Percentiles rank a stretch among this genome's conserved stretches.
These are phyloP conservation scores for Cordyceps farinosa DNA, from an alignment of 2,329 filamentous ascomycete genomes.

Conservation along the genomic window DNA sequence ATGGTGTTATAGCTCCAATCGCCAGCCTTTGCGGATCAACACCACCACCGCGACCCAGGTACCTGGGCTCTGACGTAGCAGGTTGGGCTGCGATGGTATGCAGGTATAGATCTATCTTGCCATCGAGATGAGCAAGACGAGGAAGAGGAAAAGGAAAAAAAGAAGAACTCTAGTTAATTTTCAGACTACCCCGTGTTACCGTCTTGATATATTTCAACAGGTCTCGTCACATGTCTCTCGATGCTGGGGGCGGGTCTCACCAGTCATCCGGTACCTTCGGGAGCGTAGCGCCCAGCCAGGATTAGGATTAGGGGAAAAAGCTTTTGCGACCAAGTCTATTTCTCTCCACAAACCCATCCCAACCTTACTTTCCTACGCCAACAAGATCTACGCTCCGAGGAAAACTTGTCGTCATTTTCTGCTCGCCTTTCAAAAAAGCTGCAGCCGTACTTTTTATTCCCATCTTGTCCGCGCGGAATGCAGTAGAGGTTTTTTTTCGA, in stretches of 20 bases:
- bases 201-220: background rate
- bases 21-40: background rate
- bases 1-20: background rate
- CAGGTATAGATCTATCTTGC: background rate
- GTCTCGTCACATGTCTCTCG: conserved; percentile 3
- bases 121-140: background rate
- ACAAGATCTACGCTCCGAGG: background rate
- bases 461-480: background rate
- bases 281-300: background rate
- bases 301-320: conserved; percentile 7
- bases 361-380: background rate
- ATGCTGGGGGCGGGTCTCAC: conserved; percentile 8
- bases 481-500: background rate
- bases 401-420: background rate
- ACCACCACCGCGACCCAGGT: background rate
- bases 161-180: too few species aligned
- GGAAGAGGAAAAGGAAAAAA: too few species aligned
- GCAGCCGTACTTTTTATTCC: background rate
- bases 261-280: conserved; percentile 9
- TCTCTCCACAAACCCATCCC: conserved; percentile 9
- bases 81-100: background rate
- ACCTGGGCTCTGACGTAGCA: background rate
- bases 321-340: background rate
- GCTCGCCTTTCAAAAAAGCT: background rate
- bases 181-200: too few species aligned